Evolutionary conservation across 371 early-diverging fungal genomes (phyloP), one percentile per base, ranked within the genome.

Genomic region (Mortierella sp.): DNA sequence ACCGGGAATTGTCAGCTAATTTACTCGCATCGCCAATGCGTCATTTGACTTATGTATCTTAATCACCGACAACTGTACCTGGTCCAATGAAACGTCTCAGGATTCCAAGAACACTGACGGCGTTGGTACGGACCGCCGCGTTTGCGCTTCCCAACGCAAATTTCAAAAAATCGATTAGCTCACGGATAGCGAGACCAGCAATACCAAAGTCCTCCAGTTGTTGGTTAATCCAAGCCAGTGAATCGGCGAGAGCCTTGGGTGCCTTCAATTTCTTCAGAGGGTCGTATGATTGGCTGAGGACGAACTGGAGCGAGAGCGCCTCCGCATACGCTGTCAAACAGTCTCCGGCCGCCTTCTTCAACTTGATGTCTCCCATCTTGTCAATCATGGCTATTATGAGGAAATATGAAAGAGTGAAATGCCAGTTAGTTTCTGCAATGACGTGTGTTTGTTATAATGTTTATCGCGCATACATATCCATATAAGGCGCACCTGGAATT

Each of bases 351-450:
- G 93, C 91, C 41, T 94, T 95, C 81, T 97, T 98, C 41, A 98
- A 89, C 84, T 99, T 99, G 80, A 96, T 95, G 79, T 99, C 99
- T 24, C 98, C 97, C 38, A 99, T 90, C 87, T 98, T 98, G 78
- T 98, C 99, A 1, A 92, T 94, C 63, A 97, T 88, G 2, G 91
- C 95, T 92, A 84, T 46, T 56, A 27, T 27, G 35, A 32, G 32
- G 10, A 7, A 0, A 18, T 4, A 63, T 6, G 7, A 35, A 63
- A 18, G 16, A 4, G 35, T 55, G 38, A 49, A 7, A 21, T 3
- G 12, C 32, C 14, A 18, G 55, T 51, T 75, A 41, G 70, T 48
- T 41, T 3, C 68, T 24, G 24, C 24, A 68, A 21, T 4, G 16
- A 4, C 4, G 16, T 32, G 29, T 14, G 1, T 60, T 32, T 32